These are phyloP conservation scores for Globisporangium solare DNA, from an alignment of 352 stramenopile genomes.

Conservation along the genomic window DNA sequence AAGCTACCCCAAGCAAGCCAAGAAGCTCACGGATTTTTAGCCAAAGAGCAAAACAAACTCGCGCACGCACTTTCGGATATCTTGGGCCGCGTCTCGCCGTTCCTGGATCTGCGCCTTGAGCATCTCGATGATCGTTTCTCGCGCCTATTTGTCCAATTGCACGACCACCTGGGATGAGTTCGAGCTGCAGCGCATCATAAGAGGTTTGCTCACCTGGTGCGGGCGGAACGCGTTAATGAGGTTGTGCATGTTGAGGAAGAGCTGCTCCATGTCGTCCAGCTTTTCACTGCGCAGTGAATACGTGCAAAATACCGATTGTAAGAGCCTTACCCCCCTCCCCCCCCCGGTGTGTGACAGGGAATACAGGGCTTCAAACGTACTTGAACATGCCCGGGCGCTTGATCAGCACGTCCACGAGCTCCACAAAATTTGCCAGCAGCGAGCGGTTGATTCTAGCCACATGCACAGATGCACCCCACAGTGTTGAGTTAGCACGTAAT, in stretches of 20 bases:
- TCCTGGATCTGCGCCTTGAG: constrained; percentile 75
- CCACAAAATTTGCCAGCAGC: constrained; percentile 79
- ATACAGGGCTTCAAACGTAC: constrained; percentile 29
- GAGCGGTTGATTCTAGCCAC: constrained; percentile 69
- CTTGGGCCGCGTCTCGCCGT: constrained; percentile 57
- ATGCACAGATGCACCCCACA: not conserved
- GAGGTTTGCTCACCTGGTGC: constrained; percentile 44
- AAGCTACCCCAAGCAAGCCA: not conserved
- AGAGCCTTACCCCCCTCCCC: too few species aligned
- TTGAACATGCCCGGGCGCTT: constrained; percentile 78
- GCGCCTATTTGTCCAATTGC: constrained; percentile 17
- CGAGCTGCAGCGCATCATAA: not conserved
- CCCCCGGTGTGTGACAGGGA: not conserved
- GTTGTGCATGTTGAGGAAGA: constrained; percentile 90
- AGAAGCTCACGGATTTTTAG: not conserved
- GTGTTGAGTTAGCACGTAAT: not conserved
- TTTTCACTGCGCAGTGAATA: constrained; percentile 42
- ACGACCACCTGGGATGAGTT: not conserved
- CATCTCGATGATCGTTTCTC: constrained; percentile 82
- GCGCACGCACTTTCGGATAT: constrained; percentile 52
- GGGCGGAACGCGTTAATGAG: constrained; percentile 86
- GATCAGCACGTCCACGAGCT: constrained; percentile 81
- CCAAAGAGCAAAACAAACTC: too few species aligned
- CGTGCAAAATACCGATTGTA: not conserved
- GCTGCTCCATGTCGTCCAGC: constrained; percentile 78